Evolutionary conservation across 2,329 filamentous ascomycete species (phyloP).

Genomic region (Gaeumannomyces tritici): DNA sequence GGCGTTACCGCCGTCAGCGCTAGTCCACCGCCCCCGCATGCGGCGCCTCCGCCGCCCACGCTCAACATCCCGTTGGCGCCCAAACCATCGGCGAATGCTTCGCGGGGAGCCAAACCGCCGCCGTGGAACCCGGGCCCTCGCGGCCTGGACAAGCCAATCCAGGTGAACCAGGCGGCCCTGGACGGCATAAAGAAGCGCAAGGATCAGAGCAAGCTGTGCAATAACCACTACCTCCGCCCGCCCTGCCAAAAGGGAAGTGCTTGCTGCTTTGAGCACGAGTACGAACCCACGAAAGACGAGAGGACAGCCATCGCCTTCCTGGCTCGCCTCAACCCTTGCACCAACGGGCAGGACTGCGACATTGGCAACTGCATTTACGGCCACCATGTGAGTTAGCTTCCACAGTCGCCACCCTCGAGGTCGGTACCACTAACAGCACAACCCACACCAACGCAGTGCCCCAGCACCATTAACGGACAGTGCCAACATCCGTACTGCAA

Average conservation of each 20-base stretch:
- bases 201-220: conserved; percentile 48
- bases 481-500: conserved; percentile 48
- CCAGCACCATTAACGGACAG: conserved; percentile 37
- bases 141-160: conserved; percentile 43
- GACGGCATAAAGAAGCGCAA: conserved; percentile 48
- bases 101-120: conserved; percentile 14
- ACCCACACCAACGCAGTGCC: conserved; percentile 29
- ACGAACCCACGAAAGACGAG: conserved; percentile 43
- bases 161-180: conserved; percentile 32
- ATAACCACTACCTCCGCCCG: conserved; percentile 50
- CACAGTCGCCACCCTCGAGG: too few relatives aligned
- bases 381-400: conserved; percentile 40
- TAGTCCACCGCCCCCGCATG: conserved; percentile 18
- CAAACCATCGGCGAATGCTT: conserved; percentile 11
- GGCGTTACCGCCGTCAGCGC: conserved; percentile 21
- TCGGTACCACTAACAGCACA: neutral
- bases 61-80: conserved; percentile 29
- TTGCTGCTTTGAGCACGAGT: conserved; percentile 48
- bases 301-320: conserved; percentile 45
- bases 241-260: conserved; percentile 43
- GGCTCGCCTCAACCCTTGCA: conserved; percentile 48
- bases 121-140: conserved; percentile 44
- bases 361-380: conserved; percentile 52
- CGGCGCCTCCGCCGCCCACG: conserved; percentile 6
- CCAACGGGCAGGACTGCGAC: conserved; percentile 47